Evolutionary conservation across 176 grass and related monocot genomes (phyloP), one percentile per base, ranked within the genome.

Genomic region (Oryza glumipatula): DNA sequence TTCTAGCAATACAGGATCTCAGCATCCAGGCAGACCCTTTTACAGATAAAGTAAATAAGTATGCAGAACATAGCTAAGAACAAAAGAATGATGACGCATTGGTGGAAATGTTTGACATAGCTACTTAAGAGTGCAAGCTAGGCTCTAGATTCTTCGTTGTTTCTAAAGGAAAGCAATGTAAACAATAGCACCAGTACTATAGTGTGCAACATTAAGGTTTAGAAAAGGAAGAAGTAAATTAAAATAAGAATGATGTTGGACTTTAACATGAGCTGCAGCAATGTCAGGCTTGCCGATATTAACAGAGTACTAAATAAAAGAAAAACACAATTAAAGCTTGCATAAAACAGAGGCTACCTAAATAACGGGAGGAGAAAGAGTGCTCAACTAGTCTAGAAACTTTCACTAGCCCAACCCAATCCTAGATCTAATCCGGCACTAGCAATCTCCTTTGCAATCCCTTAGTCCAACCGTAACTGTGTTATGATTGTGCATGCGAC

Each of bases 11-110:
- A 80, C 43, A 88, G 79, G 86, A 86, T 81, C 86, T 92, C 90
- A 74, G 74, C 83, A 92, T 88, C 86, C 79, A 92, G 83, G 68
- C 90, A 86, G 79, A 75, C 90, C 83, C 86, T 90, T 92, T 89
- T 86, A 89, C 70, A 86, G 39, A 86, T 35, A 91, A 87, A 84
- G 68, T 85, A 92, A 82, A 88, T 85, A 82, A 91, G 86, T 88
- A 88, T 51, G 56, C 73, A 82, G 61, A 74, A 83, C 32, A 85
- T 71, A 61, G 74, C 28, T 66, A 32, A 10, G 47, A 90, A 73
- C 80, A 78, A 82, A 84, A 72, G 47, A 78, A 67, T 43, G 6
- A 68, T 38, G 41, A 32, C 58, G 36, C 68, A 77, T 35, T 21
- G 33, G 10, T 28, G 67, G 45, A 73, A 82, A 58, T 45, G 23